Percentiles rank a stretch among this genome's conserved stretches.
Conservation (phyloP, 164 flowering plant genomes). For the Echeveria elegans region DNA sequence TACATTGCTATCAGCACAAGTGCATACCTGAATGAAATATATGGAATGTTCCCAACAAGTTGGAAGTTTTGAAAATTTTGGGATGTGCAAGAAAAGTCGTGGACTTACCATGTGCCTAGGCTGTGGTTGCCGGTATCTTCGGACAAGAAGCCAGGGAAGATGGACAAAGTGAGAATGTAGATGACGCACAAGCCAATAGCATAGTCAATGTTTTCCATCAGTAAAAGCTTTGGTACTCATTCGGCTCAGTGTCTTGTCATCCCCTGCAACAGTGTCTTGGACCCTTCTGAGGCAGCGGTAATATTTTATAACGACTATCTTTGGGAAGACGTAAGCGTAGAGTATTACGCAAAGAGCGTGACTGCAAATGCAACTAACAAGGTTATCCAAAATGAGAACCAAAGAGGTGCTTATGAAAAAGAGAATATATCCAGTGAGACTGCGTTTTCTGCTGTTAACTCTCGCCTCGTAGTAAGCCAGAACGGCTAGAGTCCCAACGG, state of each 20-base stretch:
- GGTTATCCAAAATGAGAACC: background rate
- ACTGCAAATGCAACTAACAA: slow-evolving; percentile 31
- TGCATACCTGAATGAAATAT: slow-evolving; percentile 55
- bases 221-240: slow-evolving; percentile 48
- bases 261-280: slow-evolving; percentile 66
- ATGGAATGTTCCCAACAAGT: no score
- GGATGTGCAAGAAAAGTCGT: background rate
- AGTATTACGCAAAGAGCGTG: slow-evolving; percentile 55
- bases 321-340: slow-evolving; percentile 54
- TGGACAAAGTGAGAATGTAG: slow-evolving; percentile 57
- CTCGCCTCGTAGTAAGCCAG: slow-evolving; percentile 5
- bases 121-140: slow-evolving; percentile 74
- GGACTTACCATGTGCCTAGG: slow-evolving; percentile 67
- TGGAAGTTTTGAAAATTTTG: no score
- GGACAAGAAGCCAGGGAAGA: slow-evolving; percentile 71
- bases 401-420: background rate
- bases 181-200: slow-evolving; percentile 46
- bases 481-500: background rate
- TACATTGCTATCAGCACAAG: slow-evolving; percentile 66
- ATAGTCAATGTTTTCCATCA: slow-evolving; percentile 51
- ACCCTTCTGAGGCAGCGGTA: slow-evolving; percentile 79
- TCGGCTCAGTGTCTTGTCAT: no score
- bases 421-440: background rate
- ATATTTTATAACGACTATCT: slow-evolving; percentile 63
- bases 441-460: background rate